Evolutionary conservation across 345 rosid genomes (phyloP), one percentile per base, ranked within the genome.

Genomic region (Aurinia saxatilis): DNA sequence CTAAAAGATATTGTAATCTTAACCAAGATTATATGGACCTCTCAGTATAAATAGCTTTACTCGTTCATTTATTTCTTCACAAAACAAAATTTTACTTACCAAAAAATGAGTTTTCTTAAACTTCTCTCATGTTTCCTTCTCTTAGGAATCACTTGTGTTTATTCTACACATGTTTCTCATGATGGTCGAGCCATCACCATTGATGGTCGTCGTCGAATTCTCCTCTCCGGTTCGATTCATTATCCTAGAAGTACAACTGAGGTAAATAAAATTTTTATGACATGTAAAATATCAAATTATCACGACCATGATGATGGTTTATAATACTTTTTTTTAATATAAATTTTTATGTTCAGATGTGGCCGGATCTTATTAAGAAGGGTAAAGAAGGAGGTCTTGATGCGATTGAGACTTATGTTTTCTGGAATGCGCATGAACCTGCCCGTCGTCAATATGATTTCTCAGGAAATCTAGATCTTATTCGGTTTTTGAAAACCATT

Each of bases 391-490:
- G 89, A 8, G 83, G 86, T 8, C 71, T 84, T 8, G 77, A 79
- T 72, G 71, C 77, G 0, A 75, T 84, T 33, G 90, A 84, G 1
- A 75, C 86, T 0, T 84, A 84, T 7, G 68, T 81, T 0, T 84
- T 84, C 7, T 84, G 86, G 86, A 72, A 81, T 10, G 75, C 50
- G 0, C 89, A 84, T 21, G 86, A 84, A 21, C 84, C 84, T 10
- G 41, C 50, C 13, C 81, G 70, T 23, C 80, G 82, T 6, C 67
- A 76, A 66, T 80, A 77, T 63, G 71, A 80, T 63, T 80, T 80
- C 29, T 18, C 47, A 3, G 84, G 79, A 40, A 70, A 80, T 34
- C 38, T 72, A 12, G 84, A 81, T 42, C 47, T 84, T 7, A 37
- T 81, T 4, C 65, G 66, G 9, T 84, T 84, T 17, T 45, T 84